These are phyloP conservation scores for Salix arbutifolia DNA, from an alignment of 345 rosid species.

Conservation along the genomic window DNA sequence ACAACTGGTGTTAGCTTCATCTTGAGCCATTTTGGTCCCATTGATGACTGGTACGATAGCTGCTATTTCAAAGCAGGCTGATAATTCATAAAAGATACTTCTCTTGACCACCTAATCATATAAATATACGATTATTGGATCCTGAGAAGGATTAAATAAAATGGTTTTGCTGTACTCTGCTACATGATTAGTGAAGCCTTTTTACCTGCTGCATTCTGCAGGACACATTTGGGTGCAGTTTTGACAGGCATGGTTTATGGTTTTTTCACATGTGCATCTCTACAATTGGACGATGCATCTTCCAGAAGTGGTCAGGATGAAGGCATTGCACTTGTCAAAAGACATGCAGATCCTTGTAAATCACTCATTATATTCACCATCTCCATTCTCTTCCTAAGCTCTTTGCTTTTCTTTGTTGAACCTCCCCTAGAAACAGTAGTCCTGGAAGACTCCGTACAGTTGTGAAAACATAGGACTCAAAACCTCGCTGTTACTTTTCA, in stretches of 20 bases:
- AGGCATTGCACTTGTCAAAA: constrained; percentile 42
- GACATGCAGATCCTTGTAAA: constrained; percentile 51
- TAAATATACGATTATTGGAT: not conserved
- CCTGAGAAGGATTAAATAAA: too few relatives aligned
- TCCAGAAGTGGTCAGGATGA: constrained; percentile 48
- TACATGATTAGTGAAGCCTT: not conserved
- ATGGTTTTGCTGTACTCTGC: too few relatives aligned
- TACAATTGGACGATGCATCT: constrained; percentile 56
- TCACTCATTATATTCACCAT: constrained; percentile 48
- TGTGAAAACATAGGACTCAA: not conserved
- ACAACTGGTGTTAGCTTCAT: constrained; percentile 60
- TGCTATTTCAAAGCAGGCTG: not conserved
- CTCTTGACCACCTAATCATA: not conserved
- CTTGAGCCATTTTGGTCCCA: constrained; percentile 68
- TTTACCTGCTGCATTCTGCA: constrained; percentile 15
- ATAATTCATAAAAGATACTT: not conserved
- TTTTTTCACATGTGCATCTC: constrained; percentile 52
- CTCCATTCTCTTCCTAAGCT: constrained; percentile 40
- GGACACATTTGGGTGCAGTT: constrained; percentile 80
- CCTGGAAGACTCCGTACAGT: constrained; percentile 23
- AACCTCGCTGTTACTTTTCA: too few relatives aligned
- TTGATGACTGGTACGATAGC: constrained; percentile 69
- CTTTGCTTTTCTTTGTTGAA: constrained; percentile 44
- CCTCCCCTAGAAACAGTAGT: constrained; percentile 46
- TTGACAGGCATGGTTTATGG: constrained; percentile 58